These are phyloP conservation scores for Macrolepiota dolichaula DNA, from an alignment of 768 basidiomycete species.

Conservation along the genomic window DNA sequence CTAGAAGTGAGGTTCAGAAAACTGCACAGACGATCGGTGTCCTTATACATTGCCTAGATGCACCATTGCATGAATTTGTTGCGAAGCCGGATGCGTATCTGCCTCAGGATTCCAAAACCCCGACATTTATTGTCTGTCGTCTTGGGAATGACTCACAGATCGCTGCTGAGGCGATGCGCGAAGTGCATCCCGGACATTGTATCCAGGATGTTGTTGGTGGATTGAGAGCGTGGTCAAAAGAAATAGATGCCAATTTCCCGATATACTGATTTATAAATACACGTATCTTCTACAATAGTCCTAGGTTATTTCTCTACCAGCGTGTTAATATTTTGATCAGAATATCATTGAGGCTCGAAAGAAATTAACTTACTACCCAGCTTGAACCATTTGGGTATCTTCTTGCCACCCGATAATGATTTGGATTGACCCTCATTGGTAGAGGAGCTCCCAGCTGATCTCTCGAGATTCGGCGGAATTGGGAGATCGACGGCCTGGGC, in stretches of 20 bases:
- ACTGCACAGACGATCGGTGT: background rate
- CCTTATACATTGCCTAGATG: constrained; percentile 42
- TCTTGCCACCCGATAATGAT: constrained; percentile 35
- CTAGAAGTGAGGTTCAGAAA: constrained; percentile 53
- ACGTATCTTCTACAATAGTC: background rate
- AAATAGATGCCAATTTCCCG: constrained; percentile 77
- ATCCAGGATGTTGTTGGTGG: constrained; percentile 81
- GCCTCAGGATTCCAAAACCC: constrained; percentile 20
- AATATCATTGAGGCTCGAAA: background rate
- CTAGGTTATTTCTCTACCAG: constrained; percentile 20
- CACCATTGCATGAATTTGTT: constrained; percentile 66
- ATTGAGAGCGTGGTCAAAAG: constrained; percentile 70
- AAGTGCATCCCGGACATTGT: constrained; percentile 21
- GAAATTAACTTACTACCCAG: constrained; percentile 48
- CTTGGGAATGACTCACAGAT: constrained; percentile 93
- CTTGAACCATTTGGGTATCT: constrained; percentile 81
- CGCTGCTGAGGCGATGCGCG: constrained; percentile 65
- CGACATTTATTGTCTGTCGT: constrained; percentile 71
- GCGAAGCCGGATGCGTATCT: constrained; percentile 52
- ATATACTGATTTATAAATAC: constrained; percentile 51
- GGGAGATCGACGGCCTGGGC: constrained; percentile 67
- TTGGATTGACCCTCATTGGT: background rate
- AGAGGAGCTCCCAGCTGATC: constrained; percentile 6
- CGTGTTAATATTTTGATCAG: background rate
- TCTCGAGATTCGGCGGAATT: constrained; percentile 36